Percentiles rank a stretch among this genome's conserved stretches.
Conservation (phyloP, 331 rosid genomes). For the Rhamnella rubrinervis region DNA sequence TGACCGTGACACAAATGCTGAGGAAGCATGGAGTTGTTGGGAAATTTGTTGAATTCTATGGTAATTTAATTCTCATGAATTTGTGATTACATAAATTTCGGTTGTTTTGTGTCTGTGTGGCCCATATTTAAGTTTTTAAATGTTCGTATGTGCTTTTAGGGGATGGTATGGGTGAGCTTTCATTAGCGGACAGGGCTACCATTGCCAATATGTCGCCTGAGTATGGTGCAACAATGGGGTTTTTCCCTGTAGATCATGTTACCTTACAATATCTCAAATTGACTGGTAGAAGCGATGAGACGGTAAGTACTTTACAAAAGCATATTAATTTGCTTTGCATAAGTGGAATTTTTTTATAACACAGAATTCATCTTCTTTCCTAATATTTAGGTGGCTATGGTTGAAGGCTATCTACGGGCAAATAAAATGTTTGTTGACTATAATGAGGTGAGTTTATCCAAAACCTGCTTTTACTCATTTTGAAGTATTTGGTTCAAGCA, state of each 20-base stretch:
- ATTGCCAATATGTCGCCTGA: constrained; percentile 99
- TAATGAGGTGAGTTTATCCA: constrained; percentile 53
- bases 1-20: constrained; percentile 89
- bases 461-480: not conserved
- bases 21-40: constrained; percentile 97
- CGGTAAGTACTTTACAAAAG: constrained; percentile 45
- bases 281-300: constrained; percentile 92
- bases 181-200: constrained; percentile 96
- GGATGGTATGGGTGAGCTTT: constrained; percentile 81
- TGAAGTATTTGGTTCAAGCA: not conserved
- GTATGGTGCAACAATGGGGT: constrained; percentile 99
- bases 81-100: not conserved
- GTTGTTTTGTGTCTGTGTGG: not conserved
- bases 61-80: constrained; percentile 34
- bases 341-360: not conserved
- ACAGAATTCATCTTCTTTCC: constrained; percentile 26
- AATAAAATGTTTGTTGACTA: constrained; percentile 90
- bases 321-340: constrained; percentile 14
- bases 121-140: constrained; percentile 7
- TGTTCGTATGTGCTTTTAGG: constrained; percentile 51
- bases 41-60: constrained; percentile 90
- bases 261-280: constrained; percentile 90
- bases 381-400: constrained; percentile 70
- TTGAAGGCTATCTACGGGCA: constrained; percentile 90
- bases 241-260: constrained; percentile 93